Base-by-base conservation (phyloP, 352 stramenopile genomes). In the Poterioochromonas sp. region DNA sequence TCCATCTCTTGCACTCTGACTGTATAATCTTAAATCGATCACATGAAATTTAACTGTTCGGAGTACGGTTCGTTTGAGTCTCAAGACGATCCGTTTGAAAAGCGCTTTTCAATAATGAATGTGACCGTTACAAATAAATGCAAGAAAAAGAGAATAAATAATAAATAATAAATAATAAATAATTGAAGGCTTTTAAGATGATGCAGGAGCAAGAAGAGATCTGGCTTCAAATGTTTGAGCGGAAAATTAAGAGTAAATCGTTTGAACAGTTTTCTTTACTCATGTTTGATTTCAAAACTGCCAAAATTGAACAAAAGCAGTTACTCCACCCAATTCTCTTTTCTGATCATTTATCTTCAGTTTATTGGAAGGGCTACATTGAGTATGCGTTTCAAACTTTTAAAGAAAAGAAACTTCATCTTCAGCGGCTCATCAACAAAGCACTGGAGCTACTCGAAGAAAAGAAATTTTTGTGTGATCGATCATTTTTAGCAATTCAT, bases 361-460 rank as follows among this genome's bases (percentile, higher is more conserved):
- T n/a, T 15, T 35, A 76, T 20, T 76, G 65, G 65, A 12, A 8
- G 8, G 39, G 8, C 12, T 76, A 76, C 32, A 35, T 76, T 18
- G 35, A 60, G 20, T 35, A 37, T 29, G 65, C n/a, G 5, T 5
- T 60, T 29, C 5, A 58, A 5, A 47, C 11, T 8, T 70, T 43
- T n/a, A 12, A 47, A n/a, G 43, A 49, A 8, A n/a, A 35, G 12
- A 60, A 76, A 18, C 18, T 60, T 5, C 35, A 60, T 12, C 18
- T 76, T 12, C 35, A 60, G 18, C 65, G 65, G 8, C 15, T 76
- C 12, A 32, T 76, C 39, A 76, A 58, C 35, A 60, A 76, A 32
- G 35, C 35, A 18, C 35, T 76, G 5, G 18, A 60, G 35, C 15
- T 49, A 20, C 65, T 76, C 39, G 65, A 76, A 12, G 35, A 76